Evolutionary conservation across 2,329 filamentous ascomycete genomes (phyloP), one percentile per base, ranked within the genome.

Genomic region (Cladophialophora chaetospira): DNA sequence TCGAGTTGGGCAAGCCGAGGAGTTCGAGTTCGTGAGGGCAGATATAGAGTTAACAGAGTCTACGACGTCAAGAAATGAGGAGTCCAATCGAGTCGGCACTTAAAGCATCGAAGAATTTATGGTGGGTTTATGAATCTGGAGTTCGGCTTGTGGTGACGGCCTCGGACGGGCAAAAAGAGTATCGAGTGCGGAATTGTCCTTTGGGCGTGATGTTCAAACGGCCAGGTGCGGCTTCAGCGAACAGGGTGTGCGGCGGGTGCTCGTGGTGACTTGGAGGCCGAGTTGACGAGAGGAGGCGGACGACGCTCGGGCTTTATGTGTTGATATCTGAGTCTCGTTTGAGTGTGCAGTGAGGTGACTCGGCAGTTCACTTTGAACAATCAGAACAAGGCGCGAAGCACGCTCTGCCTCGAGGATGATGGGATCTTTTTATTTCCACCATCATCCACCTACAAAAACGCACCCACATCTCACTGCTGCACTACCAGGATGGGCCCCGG

Each of bases 41-140:
- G 33, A 23, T 17, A 13, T 35, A 40, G 15, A 40, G 3, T 49
- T 36, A 38, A 49, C 8, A 9, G n/a, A 52, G 42, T 21, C 23
- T 15, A 28, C 42, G 42, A 40, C 31, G 43, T 40, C 51, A 28
- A 47, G 31, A 25, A 40, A 47, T 15, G 31, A 15, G 28, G 17
- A 53, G 21, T 9, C 23, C 51, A 38, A 19, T 33, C 29, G 28
- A 10, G 31, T 28, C 51, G 51, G 51, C 51, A 54, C 46, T 33
- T 38, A 35, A 29, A 54, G 42, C 38, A 46, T 36, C 50, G 46
- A 38, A 15, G 31, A 49, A 49, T 26, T 25, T 40, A 38, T 49
- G 25, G 46, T 26, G 33, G 46, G 38, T 49, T 33, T 49, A 35
- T 40, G 33, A 35, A 35, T 36, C 33, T 49, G 23, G 46, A 49